Evolutionary conservation across 2,329 filamentous ascomycete genomes (phyloP).

Genomic region (Rhynchosporium secalis): DNA sequence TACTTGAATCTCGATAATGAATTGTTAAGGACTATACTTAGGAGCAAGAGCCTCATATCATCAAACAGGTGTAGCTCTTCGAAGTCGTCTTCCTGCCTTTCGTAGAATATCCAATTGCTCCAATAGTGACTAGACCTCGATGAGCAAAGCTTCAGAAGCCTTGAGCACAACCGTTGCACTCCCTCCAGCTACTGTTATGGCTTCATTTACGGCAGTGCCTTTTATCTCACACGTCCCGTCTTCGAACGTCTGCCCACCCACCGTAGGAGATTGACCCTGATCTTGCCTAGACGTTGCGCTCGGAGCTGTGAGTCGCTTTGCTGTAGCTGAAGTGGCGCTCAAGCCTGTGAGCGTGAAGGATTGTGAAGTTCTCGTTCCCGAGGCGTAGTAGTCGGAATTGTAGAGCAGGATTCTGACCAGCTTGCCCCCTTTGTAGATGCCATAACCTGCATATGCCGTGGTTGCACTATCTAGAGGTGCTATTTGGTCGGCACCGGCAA

Average conservation of each 20-base stretch:
- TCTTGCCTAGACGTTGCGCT: constrained; percentile 48
- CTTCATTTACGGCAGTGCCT: constrained; percentile 46
- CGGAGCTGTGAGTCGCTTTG: constrained; percentile 42
- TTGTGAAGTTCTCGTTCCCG: constrained; percentile 28
- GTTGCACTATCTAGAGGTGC: constrained; percentile 29
- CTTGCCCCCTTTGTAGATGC: constrained; percentile 27
- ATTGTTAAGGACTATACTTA: too few species aligned
- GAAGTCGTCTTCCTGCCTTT: too few species aligned
- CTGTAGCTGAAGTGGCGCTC: constrained; percentile 19
- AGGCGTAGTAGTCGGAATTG: constrained; percentile 35
- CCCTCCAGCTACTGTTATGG: constrained; percentile 40
- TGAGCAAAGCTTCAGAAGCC: constrained; percentile 48
- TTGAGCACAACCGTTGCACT: constrained; percentile 44
- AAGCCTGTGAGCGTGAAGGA: constrained; percentile 32
- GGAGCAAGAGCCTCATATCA: too few species aligned
- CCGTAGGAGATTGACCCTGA: constrained; percentile 42
- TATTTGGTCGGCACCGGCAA: constrained; percentile 34
- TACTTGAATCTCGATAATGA: too few species aligned
- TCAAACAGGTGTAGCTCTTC: too few species aligned
- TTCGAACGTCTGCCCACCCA: constrained; percentile 49
- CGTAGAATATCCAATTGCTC: too few species aligned
- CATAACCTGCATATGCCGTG: constrained; percentile 31
- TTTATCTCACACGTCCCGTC: constrained; percentile 48
- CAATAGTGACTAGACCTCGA: too few species aligned
- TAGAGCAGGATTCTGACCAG: constrained; percentile 31